Conservation (phyloP, 192 early-diverging fungal genomes). For the Glomus cerebriforme region DNA sequence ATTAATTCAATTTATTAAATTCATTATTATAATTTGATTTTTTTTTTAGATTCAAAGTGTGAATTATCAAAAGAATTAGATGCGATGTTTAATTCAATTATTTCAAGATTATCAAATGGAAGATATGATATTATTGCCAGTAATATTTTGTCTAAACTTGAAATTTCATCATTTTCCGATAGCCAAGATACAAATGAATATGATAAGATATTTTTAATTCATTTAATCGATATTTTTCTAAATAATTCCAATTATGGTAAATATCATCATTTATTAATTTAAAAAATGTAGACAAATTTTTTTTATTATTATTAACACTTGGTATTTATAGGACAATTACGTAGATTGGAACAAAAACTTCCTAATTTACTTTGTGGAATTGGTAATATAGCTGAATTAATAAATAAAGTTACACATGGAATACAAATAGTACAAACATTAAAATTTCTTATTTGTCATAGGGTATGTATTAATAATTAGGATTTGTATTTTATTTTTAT, state of each 20-base stretch:
- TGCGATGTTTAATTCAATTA: not conserved
- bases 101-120: constrained; percentile 9
- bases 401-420: not conserved
- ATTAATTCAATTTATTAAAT: not conserved
- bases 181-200: not conserved
- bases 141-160: not conserved
- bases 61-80: not conserved
- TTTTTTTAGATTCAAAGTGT: not conserved
- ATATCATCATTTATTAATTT: not conserved
- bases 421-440: not conserved
- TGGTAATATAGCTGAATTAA: not conserved
- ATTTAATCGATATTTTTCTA: not conserved
- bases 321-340: not conserved
- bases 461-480: not conserved
- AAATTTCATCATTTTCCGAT: not conserved
- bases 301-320: not conserved
- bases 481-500: too few relatives aligned
- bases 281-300: not conserved
- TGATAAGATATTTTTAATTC: not conserved
- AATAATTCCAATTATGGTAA: constrained; percentile 13
- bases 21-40: not conserved
- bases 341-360: constrained; percentile 3
- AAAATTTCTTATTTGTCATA: not conserved
- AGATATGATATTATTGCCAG: not conserved
- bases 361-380: not conserved